A percentile compares a stretch with the other conserved stretches of the same genome.
phyloP scores from a whole-genome alignment of 441 rosid genomes.

The Syzygium malaccense region DNA sequence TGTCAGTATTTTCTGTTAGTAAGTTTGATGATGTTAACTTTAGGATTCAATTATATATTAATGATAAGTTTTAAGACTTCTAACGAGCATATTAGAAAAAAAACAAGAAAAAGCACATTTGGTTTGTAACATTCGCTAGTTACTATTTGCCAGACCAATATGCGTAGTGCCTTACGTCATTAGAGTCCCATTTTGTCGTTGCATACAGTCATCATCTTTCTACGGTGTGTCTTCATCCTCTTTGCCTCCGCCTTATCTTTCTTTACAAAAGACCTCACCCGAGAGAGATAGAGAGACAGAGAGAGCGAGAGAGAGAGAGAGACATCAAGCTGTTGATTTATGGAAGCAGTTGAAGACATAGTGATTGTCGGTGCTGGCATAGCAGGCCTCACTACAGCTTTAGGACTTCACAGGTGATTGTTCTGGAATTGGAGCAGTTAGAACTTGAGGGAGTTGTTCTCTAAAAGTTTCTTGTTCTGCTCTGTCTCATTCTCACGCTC shows the following conservation, averaged over 20 bases:
- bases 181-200: neutral
- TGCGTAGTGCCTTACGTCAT: neutral
- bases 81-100: no score
- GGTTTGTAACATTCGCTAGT: neutral
- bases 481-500: neutral
- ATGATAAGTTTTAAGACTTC: no score
- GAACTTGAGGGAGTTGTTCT: neutral
- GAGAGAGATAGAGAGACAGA: neutral
- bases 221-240: neutral
- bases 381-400: slow-evolving; percentile 64
- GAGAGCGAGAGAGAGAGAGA: neutral
- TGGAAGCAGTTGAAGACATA: slow-evolving; percentile 29
- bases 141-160: neutral
- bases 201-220: neutral
- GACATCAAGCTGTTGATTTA: neutral
- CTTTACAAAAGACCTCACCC: neutral
- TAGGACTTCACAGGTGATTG: slow-evolving; percentile 61
- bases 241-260: neutral
- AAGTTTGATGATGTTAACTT: no score
- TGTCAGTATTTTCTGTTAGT: no score
- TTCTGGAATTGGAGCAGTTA: neutral
- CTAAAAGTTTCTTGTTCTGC: neutral
- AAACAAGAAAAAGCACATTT: neutral
- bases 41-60: no score
- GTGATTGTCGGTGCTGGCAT: slow-evolving; percentile 76